Percentiles rank a stretch among this genome's conserved stretches.
Evolutionary conservation across 306 rosid genomes (phyloP).

Genomic region (Dryas drummondii): DNA sequence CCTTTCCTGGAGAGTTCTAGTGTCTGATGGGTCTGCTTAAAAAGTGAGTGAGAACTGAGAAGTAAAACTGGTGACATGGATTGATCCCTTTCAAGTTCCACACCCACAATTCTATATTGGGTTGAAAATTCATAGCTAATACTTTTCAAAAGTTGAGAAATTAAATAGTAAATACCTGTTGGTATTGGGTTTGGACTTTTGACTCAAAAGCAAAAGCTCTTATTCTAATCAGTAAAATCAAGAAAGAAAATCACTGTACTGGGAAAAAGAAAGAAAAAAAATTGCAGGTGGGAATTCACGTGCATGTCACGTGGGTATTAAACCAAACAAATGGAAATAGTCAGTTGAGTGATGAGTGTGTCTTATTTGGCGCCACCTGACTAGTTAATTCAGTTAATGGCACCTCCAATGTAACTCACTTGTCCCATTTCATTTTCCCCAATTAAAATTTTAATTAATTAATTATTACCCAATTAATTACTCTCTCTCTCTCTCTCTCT

Average conservation of each 20-base stretch:
- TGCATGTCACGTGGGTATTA: constrained; percentile 3
- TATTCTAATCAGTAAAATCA: neutral
- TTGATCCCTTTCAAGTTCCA: neutral
- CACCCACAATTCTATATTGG: neutral
- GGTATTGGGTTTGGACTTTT: too few relatives aligned
- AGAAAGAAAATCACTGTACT: neutral
- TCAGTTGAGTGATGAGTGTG: neutral
- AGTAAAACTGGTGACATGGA: neutral
- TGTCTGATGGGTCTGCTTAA: too few relatives aligned
- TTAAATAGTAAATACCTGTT: neutral
- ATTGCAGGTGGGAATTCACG: neutral
- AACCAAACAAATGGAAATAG: neutral
- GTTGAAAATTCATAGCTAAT: neutral
- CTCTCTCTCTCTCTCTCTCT: neutral
- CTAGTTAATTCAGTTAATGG: constrained; percentile 14
- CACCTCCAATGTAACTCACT: constrained; percentile 19
- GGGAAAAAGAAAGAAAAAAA: too few relatives aligned
- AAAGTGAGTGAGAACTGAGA: neutral
- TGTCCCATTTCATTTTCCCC: neutral
- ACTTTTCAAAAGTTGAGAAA: neutral
- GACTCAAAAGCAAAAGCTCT: neutral
- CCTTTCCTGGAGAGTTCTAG: too few relatives aligned
- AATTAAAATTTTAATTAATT: neutral
- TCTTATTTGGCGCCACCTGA: constrained; percentile 7
- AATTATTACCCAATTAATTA: neutral